Conservation (phyloP, 331 rosid genomes). For the Rhamnella rubrinervis region DNA sequence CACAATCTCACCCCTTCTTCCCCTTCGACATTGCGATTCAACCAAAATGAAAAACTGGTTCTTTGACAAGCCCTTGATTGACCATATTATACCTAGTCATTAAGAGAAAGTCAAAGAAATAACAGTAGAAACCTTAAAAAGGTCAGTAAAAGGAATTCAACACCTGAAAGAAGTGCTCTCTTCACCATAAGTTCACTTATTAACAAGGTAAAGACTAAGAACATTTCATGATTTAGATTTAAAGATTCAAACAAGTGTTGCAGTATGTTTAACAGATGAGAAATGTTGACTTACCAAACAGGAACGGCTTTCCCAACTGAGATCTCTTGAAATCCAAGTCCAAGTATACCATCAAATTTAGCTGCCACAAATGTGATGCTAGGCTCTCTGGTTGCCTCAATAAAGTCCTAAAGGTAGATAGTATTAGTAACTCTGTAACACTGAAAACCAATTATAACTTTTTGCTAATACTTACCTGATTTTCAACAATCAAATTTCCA, state of each 20-base stretch:
- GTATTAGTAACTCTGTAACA: constrained; percentile 3
- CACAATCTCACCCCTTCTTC: constrained; percentile 75
- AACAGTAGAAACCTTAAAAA: background rate
- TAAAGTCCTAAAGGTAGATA: constrained; percentile 52
- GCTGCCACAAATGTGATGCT: constrained; percentile 65
- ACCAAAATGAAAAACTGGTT: constrained; percentile 71
- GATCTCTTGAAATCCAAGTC: constrained; percentile 82
- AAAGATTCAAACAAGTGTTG: background rate
- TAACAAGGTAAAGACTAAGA: background rate
- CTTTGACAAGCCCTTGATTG: constrained; percentile 50
- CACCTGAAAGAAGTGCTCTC: background rate
- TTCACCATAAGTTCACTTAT: background rate
- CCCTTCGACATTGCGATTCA: constrained; percentile 56
- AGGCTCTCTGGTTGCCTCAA: constrained; percentile 80
- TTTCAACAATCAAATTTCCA: constrained; percentile 52
- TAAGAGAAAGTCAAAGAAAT: constrained; percentile 8
- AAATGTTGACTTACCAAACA: constrained; percentile 41
- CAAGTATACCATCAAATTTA: constrained; percentile 75
- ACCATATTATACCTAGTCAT: constrained; percentile 57
- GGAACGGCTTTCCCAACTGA: constrained; percentile 58
- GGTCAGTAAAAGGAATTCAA: constrained; percentile 9
- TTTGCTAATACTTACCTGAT: constrained; percentile 47
- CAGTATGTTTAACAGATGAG: too few relatives aligned
- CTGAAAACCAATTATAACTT: background rate
- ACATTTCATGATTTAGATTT: background rate